Evolutionary conservation across 176 grass and related monocot species (phyloP), one percentile per base, ranked within the genome.

Genomic region (Triticum aestivum): DNA sequence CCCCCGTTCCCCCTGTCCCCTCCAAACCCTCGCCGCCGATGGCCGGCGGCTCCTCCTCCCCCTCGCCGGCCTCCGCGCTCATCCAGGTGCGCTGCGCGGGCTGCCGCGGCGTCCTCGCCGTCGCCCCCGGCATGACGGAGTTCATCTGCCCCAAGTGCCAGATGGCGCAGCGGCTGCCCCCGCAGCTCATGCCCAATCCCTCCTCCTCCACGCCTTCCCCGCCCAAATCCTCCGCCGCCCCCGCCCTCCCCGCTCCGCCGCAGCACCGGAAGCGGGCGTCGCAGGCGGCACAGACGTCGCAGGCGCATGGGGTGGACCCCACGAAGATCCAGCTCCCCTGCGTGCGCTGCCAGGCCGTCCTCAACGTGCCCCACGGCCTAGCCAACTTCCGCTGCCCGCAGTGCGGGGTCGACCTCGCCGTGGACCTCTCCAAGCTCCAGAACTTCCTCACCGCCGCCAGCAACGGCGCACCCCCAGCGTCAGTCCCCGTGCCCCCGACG

Each of bases 291-390:
- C 84, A 82, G 34, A 73, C 87, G 24, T 73, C 85, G 35, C 84
- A 79, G 65, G 88, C 87, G 21, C 82, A 88, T 44, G 93, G 93
- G 12, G 89, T 95, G 65, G 93, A 95, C 89, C 93, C 90, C 34
- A 93, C 91, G 29, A 95, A 95, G 76, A 86, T 95, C 87, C 94
- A 95, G 88, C 91, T 95, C 33, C 88, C 93, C 54, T 72, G 87
- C 61, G 77, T 73, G 61, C 81, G 80, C 70, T 99, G 94, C 92
- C 92, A 93, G 87, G 91, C 91, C 9, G 86, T 95, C 34, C 89
- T 99, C 59, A 99, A 96, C 81, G 97, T 99, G 65, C 97, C 97
- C 41, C 89, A 94, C 56, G 97, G 97, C 62, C 92, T 99, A 30
- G 42, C 90, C 20, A 86, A 92, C 78, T 99, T 99, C 77, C 82